A percentile compares a stretch with the other conserved stretches of the same genome.
These are phyloP conservation scores for Tremellales sp. DNA, from an alignment of 1,284 basidiomycete species.

Conservation along the genomic window DNA sequence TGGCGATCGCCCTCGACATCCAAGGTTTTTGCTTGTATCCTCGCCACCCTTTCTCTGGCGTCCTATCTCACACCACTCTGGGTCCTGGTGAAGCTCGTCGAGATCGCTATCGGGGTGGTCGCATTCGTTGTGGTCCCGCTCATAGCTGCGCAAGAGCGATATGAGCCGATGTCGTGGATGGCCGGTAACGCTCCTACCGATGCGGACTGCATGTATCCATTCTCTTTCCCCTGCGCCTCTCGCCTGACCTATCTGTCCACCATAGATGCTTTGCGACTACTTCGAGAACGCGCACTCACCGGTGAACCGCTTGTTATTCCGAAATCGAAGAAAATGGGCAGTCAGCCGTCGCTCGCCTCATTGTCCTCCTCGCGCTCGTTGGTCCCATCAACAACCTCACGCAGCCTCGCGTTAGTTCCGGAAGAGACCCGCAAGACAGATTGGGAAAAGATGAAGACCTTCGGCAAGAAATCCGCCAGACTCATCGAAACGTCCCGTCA, in stretches of 20 bases:
- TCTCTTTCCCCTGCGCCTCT: neutral
- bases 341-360: neutral
- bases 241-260: neutral
- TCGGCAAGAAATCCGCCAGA: slow-evolving; percentile 1
- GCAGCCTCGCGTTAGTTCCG: too few relatives aligned
- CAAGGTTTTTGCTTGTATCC: slow-evolving; percentile 6
- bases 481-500: slow-evolving; percentile 8
- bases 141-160: slow-evolving; percentile 14
- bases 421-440: too few relatives aligned
- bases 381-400: too few relatives aligned
- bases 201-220: slow-evolving; percentile 10
- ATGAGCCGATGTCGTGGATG: slow-evolving; percentile 20
- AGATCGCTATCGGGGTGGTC: slow-evolving; percentile 16
- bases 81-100: slow-evolving; percentile 14
- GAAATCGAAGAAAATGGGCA: neutral
- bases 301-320: slow-evolving; percentile 4
- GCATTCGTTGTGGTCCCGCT: slow-evolving; percentile 19
- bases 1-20: slow-evolving; percentile 15
- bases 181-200: slow-evolving; percentile 14
- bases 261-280: slow-evolving; percentile 12
- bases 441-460: slow-evolving; percentile 1
- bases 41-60: slow-evolving; percentile 5
- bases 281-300: slow-evolving; percentile 4
- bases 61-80: slow-evolving; percentile 11
- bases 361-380: too few relatives aligned